Evolutionary conservation across 371 early-diverging fungal genomes (phyloP).

Genomic region (Mortierella sp.): DNA sequence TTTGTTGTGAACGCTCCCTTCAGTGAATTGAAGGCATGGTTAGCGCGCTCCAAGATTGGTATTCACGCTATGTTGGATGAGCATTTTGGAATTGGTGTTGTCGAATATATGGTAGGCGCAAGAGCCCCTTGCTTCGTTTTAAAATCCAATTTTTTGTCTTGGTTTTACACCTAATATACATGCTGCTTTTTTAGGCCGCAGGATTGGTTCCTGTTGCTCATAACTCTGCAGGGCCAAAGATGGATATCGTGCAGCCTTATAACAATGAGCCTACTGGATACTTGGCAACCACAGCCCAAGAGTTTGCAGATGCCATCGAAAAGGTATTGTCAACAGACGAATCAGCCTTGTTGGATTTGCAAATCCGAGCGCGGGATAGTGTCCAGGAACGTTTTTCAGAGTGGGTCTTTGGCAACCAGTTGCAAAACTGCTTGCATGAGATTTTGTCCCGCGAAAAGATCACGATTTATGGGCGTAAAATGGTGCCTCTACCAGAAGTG

Average conservation of each 20-base stretch:
- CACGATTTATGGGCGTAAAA: conserved; percentile 37
- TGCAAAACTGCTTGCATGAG: conserved; percentile 47
- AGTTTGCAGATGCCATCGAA: conserved; percentile 75
- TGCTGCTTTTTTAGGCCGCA: conserved; percentile 72
- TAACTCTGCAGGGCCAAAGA: conserved; percentile 93
- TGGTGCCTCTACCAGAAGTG: conserved; percentile 33
- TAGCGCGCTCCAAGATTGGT: conserved; percentile 79
- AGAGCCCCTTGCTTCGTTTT: background rate
- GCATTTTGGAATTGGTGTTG: conserved; percentile 97
- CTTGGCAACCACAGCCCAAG: conserved; percentile 73
- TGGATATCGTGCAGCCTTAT: conserved; percentile 86
- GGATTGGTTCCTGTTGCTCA: conserved; percentile 93
- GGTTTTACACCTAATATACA: no score
- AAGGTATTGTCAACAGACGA: conserved; percentile 63
- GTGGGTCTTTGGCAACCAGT: conserved; percentile 66
- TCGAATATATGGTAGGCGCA: conserved; percentile 91
- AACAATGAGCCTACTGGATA: conserved; percentile 68
- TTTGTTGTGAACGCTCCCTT: conserved; percentile 90
- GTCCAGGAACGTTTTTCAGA: conserved; percentile 81
- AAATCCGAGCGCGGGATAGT: conserved; percentile 70
- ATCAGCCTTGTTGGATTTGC: conserved; percentile 63
- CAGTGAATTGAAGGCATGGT: conserved; percentile 66
- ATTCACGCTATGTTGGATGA: conserved; percentile 97
- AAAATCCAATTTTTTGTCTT: no score
- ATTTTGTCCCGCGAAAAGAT: conserved; percentile 32